These are phyloP conservation scores for Debaryomyces nepalensis DNA, from an alignment of 1,139 yeast species.

Conservation along the genomic window DNA sequence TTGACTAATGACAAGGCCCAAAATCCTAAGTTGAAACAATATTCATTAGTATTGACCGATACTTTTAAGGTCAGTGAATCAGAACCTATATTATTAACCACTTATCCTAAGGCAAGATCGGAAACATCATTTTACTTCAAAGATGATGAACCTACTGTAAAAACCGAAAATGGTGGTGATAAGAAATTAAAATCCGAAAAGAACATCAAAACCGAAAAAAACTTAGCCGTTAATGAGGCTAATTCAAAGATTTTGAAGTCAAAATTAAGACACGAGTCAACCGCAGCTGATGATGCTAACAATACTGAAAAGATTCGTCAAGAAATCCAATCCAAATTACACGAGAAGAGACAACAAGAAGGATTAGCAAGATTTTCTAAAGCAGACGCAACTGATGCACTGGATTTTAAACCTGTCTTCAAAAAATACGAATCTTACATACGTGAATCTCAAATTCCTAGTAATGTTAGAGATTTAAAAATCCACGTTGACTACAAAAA, in stretches of 20 bases:
- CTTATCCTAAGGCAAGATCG: slow-evolving; percentile 69
- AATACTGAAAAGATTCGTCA: slow-evolving; percentile 82
- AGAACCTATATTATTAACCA: slow-evolving; percentile 70
- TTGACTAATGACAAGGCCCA: slow-evolving; percentile 53
- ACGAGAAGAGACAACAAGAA: slow-evolving; percentile 82
- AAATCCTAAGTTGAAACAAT: slow-evolving; percentile 53
- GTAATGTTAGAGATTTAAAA: slow-evolving; percentile 77
- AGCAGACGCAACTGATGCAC: slow-evolving; percentile 69
- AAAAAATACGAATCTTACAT: slow-evolving; percentile 93
- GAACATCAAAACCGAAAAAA: slow-evolving; percentile 38
- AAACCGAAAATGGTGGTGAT: slow-evolving; percentile 19
- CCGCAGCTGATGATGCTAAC: slow-evolving; percentile 65
- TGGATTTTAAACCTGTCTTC: slow-evolving; percentile 74
- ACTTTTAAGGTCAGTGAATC: slow-evolving; percentile 72
- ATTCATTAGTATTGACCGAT: slow-evolving; percentile 80
- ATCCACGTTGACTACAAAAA: slow-evolving; percentile 86
- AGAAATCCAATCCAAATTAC: slow-evolving; percentile 80
- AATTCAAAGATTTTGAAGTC: slow-evolving; percentile 72
- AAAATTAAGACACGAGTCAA: slow-evolving; percentile 77
- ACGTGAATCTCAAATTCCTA: slow-evolving; percentile 89
- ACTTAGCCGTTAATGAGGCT: slow-evolving; percentile 36
- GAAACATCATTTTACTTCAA: slow-evolving; percentile 87
- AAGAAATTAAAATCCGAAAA: slow-evolving; percentile 38
- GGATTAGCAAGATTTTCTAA: slow-evolving; percentile 80
- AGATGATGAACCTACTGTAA: slow-evolving; percentile 52